Base-by-base conservation (phyloP, 495 filamentous ascomycete species). In the Melanomma pulvis-pyrius region DNA sequence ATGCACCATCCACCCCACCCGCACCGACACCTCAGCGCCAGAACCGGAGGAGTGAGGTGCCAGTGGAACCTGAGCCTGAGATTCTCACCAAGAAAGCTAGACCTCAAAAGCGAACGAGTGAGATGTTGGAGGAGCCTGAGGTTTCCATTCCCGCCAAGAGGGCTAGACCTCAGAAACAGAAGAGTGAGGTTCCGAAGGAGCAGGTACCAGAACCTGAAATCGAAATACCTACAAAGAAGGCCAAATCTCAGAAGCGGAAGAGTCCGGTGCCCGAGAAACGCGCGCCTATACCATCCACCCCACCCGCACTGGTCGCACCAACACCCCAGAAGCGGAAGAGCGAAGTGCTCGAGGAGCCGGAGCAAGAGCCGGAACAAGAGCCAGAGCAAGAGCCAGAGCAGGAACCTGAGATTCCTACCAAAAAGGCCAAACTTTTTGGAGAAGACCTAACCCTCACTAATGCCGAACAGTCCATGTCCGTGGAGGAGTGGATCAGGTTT, bases 401-500 rank as follows among this genome's bases (percentile, higher is more conserved):
- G 53, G 53, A 22, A n/a, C 53, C 13, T 36, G 32, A 36, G 9
- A 15, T 80, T 29, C 78, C 83, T 84, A 82, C 64, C 81, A 79
- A 26, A 13, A 62, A 28, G 56, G 59, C 48, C 58, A 44, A n/a
- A 15, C 8, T 44, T 44, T 44, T 44, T 44, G 39, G 39, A 44
- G 39, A 44, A 6, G 39, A 44, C 5, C 9, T n/a, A 6, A 82
- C 82, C n/a, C 75, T 98, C 65, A 87, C 85, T 1, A 89, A 81
- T 65, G 86, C 86, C 0, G 93, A 97, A 79, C 92, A 89, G 80
- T 84, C 83, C 41, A 93, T 98, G 91, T 91, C 86, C 0, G 92
- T 98, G 1, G 90, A 96, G 74, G 87, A 96, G 76, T 98, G 94
- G 94, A 88, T 98, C 48, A 79, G 82, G 57, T 85, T 84, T 78